A percentile compares a stretch with the other conserved stretches of the same genome.
These are phyloP conservation scores for Ambrosiella xylebori DNA, from an alignment of 2,329 filamentous ascomycete genomes.

Conservation along the genomic window DNA sequence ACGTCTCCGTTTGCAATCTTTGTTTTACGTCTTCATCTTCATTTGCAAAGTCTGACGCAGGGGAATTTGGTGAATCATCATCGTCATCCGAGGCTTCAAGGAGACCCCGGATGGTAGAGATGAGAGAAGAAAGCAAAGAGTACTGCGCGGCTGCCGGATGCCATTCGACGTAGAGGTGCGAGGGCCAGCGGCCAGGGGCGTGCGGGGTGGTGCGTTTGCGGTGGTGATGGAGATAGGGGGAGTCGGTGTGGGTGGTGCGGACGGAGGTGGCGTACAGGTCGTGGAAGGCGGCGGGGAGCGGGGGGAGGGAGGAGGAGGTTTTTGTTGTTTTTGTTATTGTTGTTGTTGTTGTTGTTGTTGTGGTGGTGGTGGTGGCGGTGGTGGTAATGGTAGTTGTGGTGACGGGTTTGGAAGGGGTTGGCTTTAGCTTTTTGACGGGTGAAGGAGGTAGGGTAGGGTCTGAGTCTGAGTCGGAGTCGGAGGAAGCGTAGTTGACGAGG, in stretches of 20 bases:
- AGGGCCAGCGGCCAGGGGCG: slow-evolving; percentile 78
- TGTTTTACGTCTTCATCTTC: too few relatives aligned
- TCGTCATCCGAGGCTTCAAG: slow-evolving; percentile 8
- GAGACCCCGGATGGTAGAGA: slow-evolving; percentile 21
- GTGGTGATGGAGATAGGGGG: slow-evolving; percentile 71
- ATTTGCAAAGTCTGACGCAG: too few relatives aligned
- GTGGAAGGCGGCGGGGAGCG: slow-evolving; percentile 69
- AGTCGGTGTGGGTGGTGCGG: slow-evolving; percentile 60
- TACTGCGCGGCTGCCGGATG: slow-evolving; percentile 34
- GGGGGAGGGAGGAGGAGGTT: slow-evolving; percentile 24
- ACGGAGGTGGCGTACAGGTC: slow-evolving; percentile 77
- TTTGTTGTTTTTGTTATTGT: too few relatives aligned
- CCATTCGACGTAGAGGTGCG: slow-evolving; percentile 82
- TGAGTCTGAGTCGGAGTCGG: background rate
- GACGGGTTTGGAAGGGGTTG: slow-evolving; percentile 1
- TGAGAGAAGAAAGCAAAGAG: slow-evolving; percentile 26
- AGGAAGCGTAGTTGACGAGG: slow-evolving; percentile 43
- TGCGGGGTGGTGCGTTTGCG: slow-evolving; percentile 71
- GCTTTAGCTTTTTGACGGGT: slow-evolving; percentile 7
- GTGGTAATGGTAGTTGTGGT: slow-evolving; percentile 1
- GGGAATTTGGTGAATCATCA: too few relatives aligned
- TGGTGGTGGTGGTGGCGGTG: too few relatives aligned
- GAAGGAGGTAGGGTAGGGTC: background rate
- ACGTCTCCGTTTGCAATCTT: too few relatives aligned
- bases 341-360: too few relatives aligned